phyloP scores from a whole-genome alignment of 2,329 filamentous ascomycete genomes.

The Triangularia verruculosa region DNA sequence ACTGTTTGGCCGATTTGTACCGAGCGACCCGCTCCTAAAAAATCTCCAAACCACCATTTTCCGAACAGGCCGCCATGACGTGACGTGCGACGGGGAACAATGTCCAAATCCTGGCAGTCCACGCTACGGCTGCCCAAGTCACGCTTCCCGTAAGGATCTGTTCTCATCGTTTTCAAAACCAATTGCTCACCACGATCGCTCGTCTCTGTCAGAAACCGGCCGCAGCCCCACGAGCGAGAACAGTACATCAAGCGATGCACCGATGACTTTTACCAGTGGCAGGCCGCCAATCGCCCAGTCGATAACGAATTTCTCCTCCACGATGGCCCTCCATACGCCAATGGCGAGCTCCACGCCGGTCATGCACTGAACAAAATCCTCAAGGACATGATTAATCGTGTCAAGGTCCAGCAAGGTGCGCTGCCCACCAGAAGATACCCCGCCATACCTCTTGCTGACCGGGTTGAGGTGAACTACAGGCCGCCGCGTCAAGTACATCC shows the following conservation, averaged over 20 bases:
- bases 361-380: conserved; percentile 96
- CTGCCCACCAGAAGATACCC: conserved; percentile 27
- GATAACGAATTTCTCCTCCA: conserved; percentile 74
- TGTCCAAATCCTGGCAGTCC: conserved; percentile 65
- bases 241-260: conserved; percentile 72
- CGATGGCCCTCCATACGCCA: conserved; percentile 96
- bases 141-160: conserved; percentile 58
- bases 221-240: conserved; percentile 47
- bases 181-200: conserved; percentile 18
- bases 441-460: conserved; percentile 4
- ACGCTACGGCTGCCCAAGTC: conserved; percentile 74
- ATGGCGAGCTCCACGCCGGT: conserved; percentile 85
- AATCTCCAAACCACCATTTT: conserved; percentile 1
- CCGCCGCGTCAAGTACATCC: conserved; percentile 73
- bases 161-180: not conserved
- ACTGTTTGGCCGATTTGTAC: not conserved
- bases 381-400: conserved; percentile 87
- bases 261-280: conserved; percentile 89
- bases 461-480: conserved; percentile 33
- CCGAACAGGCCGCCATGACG: conserved; percentile 17
- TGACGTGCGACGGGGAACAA: conserved; percentile 29
- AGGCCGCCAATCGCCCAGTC: conserved; percentile 55
- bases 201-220: conserved; percentile 45
- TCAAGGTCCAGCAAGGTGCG: conserved; percentile 67
- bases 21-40: not conserved